Percentiles rank a stretch among this genome's conserved stretches.
Conservation (phyloP, 352 stramenopile species). For the Globisporangium sylvaticum region DNA sequence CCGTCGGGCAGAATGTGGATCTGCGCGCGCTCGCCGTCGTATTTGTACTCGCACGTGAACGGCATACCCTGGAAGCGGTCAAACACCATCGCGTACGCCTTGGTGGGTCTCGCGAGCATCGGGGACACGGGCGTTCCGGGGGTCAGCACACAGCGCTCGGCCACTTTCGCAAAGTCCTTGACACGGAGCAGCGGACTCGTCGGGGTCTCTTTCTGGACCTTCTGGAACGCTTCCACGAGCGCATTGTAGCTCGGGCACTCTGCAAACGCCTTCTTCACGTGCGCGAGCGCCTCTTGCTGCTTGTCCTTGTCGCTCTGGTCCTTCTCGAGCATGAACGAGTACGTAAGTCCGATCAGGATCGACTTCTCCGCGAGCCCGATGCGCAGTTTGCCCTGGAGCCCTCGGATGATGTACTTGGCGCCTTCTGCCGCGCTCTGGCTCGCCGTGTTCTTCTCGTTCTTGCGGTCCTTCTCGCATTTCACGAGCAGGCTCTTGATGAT, state of each 20-base stretch:
- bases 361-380: conserved; percentile 97
- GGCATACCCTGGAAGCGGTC: conserved; percentile 93
- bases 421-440: conserved; percentile 45
- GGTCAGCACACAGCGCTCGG: conserved; percentile 86
- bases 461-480: conserved; percentile 84
- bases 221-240: conserved; percentile 88
- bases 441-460: conserved; percentile 35
- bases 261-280: conserved; percentile 97
- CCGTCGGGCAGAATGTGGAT: conserved; percentile 89
- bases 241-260: conserved; percentile 96
- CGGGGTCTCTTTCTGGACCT: conserved; percentile 39
- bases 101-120: conserved; percentile 98
- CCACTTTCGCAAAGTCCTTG: conserved; percentile 54
- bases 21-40: conserved; percentile 98
- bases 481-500: conserved; percentile 97
- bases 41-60: conserved; percentile 99
- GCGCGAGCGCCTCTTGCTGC: conserved; percentile 86
- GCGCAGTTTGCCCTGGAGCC: conserved; percentile 97
- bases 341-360: conserved; percentile 95
- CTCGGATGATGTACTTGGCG: conserved; percentile 98
- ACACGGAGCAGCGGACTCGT: conserved; percentile 44
- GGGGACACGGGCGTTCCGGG: conserved; percentile 97
- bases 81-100: conserved; percentile 95
- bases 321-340: conserved; percentile 91
- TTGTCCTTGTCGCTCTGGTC: conserved; percentile 80